These are phyloP conservation scores for Macaranga tanarius DNA, from an alignment of 441 rosid species.

Conservation along the genomic window DNA sequence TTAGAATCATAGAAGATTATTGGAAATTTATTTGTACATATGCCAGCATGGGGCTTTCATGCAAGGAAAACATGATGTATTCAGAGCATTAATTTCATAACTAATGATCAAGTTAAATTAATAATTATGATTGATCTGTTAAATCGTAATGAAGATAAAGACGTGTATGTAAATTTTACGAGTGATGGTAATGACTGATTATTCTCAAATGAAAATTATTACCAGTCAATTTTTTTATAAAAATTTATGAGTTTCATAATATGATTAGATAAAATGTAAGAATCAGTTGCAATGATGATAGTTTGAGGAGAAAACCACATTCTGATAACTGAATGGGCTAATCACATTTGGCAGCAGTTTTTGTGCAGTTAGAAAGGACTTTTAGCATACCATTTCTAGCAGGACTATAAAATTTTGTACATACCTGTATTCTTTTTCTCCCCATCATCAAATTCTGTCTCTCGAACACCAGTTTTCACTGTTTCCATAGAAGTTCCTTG, in stretches of 20 bases:
- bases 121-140: background rate
- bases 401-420: background rate
- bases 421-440: conserved; percentile 19
- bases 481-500: background rate
- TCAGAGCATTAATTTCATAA: background rate
- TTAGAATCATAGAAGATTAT: too few species aligned
- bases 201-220: background rate
- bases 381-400: background rate
- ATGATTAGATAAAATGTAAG: background rate
- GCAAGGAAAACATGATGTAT: background rate
- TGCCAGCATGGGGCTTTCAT: background rate
- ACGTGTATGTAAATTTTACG: background rate
- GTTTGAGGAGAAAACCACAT: background rate
- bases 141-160: background rate
- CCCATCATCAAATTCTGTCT: background rate
- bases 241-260: background rate
- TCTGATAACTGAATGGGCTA: too few species aligned
- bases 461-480: background rate
- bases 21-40: background rate
- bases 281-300: background rate
- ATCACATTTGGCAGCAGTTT: background rate
- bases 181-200: background rate
- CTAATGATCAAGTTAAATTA: background rate
- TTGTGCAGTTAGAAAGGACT: background rate
- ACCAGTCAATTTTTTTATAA: background rate